These are phyloP conservation scores for Neurospora terricola DNA, from an alignment of 495 filamentous ascomycete species.

Conservation along the genomic window DNA sequence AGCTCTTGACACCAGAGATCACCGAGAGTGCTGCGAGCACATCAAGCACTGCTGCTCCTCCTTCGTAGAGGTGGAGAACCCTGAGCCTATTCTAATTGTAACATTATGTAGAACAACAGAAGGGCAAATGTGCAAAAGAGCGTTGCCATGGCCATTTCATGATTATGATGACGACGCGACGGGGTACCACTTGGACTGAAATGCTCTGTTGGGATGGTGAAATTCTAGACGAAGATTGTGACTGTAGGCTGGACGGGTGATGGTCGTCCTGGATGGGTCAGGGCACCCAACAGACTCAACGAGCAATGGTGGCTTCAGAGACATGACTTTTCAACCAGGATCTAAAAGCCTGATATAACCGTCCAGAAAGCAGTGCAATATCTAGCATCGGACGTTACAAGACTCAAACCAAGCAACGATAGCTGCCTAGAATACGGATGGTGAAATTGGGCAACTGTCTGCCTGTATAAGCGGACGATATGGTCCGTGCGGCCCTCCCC, in stretches of 20 bases:
- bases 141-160: neutral
- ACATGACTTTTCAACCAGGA: neutral
- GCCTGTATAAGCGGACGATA: neutral
- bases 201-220: neutral
- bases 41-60: constrained; percentile 11
- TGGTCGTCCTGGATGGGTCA: neutral
- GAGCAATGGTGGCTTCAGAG: neutral
- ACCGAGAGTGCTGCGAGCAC: neutral
- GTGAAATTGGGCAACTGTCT: neutral
- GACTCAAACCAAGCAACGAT: neutral
- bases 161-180: neutral
- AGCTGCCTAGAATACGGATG: neutral
- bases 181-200: neutral
- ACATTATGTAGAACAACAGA: constrained; percentile 4
- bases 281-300: neutral
- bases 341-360: neutral
- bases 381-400: neutral
- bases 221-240: neutral
- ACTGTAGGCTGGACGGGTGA: neutral
- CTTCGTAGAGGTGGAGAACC: constrained; percentile 10
- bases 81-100: constrained; percentile 1
- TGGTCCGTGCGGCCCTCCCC: constrained; percentile 10
- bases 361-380: neutral
- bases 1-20: constrained; percentile 11
- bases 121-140: neutral